Conservation (phyloP, 75 land plant species). For the Pinus tabuliformis region DNA sequence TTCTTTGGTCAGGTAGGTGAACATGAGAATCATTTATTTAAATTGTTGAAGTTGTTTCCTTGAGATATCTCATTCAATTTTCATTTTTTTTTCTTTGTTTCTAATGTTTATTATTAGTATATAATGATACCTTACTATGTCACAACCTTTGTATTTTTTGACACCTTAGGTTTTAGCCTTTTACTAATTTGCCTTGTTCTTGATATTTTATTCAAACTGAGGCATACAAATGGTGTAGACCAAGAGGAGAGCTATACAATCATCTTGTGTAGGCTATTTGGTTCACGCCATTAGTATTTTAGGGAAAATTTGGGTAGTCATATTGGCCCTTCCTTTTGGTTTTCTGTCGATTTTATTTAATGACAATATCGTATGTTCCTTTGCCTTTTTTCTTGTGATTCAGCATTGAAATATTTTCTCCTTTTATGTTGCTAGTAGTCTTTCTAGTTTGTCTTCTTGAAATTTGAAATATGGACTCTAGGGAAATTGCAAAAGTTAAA, state of each 20-base stretch:
- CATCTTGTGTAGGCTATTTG: slow-evolving; percentile 52
- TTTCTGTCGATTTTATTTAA: no score
- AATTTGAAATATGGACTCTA: background rate
- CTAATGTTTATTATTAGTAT: background rate
- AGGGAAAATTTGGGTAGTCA: no score
- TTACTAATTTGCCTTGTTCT: background rate
- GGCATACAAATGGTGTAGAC: slow-evolving; percentile 71
- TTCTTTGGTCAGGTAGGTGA: slow-evolving; percentile 83
- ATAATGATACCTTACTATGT: background rate
- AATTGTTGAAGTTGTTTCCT: background rate
- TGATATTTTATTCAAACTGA: slow-evolving; percentile 17
- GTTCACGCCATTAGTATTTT: slow-evolving; percentile 82
- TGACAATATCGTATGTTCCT: no score
- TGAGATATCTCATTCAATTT: background rate
- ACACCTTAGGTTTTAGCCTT: no score
- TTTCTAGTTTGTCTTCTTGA: background rate
- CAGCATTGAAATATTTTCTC: no score
- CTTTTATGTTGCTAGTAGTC: slow-evolving; percentile 1
- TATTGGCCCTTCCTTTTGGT: no score
- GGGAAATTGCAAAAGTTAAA: background rate
- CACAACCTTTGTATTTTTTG: no score
- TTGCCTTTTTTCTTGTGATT: no score
- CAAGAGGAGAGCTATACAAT: slow-evolving; percentile 60
- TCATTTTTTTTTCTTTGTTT: background rate
- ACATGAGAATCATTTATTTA: background rate